Percentiles rank a stretch among this genome's conserved stretches.
Evolutionary conservation across 2,329 filamentous ascomycete genomes (phyloP).

Genomic region (Neofusicoccum cordaticola): DNA sequence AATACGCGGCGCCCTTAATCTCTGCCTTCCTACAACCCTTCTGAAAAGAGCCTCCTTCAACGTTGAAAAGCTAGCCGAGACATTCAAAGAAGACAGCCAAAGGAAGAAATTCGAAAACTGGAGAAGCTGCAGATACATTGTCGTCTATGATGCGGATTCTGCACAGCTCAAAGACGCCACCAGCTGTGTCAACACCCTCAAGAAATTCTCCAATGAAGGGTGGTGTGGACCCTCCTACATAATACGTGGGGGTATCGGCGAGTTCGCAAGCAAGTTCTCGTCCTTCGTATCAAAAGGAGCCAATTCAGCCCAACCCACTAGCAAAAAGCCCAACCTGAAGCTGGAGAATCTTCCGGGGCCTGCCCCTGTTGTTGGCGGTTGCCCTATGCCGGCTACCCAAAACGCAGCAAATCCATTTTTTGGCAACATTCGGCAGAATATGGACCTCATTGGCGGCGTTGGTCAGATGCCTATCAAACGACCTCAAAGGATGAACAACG

Average conservation of each 20-base stretch:
- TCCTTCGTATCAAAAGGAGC: conserved; percentile 25
- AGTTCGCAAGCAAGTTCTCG: conserved; percentile 68
- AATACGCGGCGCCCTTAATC: conserved; percentile 77
- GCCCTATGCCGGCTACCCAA: conserved; percentile 69
- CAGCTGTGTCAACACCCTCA: conserved; percentile 80
- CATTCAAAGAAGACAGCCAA: conserved; percentile 71
- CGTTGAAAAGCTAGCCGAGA: conserved; percentile 80
- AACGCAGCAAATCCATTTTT: conserved; percentile 85
- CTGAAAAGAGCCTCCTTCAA: conserved; percentile 90
- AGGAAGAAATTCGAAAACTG: conserved; percentile 73
- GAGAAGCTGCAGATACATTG: conserved; percentile 69
- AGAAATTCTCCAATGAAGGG: conserved; percentile 85
- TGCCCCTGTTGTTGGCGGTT: conserved; percentile 83
- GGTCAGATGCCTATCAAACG: conserved; percentile 69
- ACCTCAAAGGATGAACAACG: conserved; percentile 51
- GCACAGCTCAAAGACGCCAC: conserved; percentile 75
- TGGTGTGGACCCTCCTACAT: conserved; percentile 73
- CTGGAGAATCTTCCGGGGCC: conserved; percentile 55
- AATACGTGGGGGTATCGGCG: conserved; percentile 75
- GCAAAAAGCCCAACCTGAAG: conserved; percentile 17
- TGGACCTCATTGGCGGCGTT: conserved; percentile 90
- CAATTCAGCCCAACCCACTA: neutral
- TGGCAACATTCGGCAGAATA: conserved; percentile 92
- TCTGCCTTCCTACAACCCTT: conserved; percentile 93
- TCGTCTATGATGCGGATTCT: conserved; percentile 83